Conservation (phyloP, 2,329 filamentous ascomycete species). For the Aspergillus tanneri region DNA sequence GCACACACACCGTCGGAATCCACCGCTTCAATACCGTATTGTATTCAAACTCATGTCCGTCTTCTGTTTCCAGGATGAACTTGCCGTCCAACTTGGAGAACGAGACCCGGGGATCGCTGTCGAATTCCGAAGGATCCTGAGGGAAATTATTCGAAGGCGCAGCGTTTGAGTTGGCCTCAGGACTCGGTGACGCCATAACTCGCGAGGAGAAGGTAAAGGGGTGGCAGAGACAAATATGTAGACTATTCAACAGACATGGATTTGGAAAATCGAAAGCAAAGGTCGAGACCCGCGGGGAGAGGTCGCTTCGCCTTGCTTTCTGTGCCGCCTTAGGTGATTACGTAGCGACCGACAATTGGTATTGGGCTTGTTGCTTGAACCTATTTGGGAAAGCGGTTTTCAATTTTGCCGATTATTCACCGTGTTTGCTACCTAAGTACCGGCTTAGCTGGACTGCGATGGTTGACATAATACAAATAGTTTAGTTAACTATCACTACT, state of each 20-base stretch:
- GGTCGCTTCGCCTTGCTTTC: not conserved
- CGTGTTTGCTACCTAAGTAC: too few species aligned
- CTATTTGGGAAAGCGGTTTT: too few species aligned
- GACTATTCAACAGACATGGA: not conserved
- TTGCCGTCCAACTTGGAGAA: slow-evolving; percentile 81
- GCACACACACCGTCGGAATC: slow-evolving; percentile 61
- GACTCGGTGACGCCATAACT: slow-evolving; percentile 26
- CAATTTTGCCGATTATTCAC: too few species aligned
- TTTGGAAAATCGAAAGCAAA: not conserved
- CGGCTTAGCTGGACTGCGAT: too few species aligned
- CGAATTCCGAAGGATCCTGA: slow-evolving; percentile 65
- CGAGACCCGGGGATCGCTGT: slow-evolving; percentile 76
- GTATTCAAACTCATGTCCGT: slow-evolving; percentile 83
- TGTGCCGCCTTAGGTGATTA: not conserved
- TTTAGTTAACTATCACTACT: too few species aligned
- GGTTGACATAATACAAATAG: too few species aligned
- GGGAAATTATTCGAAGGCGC: slow-evolving; percentile 45
- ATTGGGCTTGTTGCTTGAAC: too few species aligned
- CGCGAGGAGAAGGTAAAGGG: not conserved
- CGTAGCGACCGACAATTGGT: too few species aligned
- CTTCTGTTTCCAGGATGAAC: slow-evolving; percentile 79
- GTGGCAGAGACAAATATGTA: not conserved
- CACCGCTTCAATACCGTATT: slow-evolving; percentile 70
- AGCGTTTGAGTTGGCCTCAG: slow-evolving; percentile 17
- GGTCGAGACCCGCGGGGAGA: not conserved